Evolutionary conservation across 495 filamentous ascomycete genomes (phyloP).

Genomic region (Thozetella sp.): DNA sequence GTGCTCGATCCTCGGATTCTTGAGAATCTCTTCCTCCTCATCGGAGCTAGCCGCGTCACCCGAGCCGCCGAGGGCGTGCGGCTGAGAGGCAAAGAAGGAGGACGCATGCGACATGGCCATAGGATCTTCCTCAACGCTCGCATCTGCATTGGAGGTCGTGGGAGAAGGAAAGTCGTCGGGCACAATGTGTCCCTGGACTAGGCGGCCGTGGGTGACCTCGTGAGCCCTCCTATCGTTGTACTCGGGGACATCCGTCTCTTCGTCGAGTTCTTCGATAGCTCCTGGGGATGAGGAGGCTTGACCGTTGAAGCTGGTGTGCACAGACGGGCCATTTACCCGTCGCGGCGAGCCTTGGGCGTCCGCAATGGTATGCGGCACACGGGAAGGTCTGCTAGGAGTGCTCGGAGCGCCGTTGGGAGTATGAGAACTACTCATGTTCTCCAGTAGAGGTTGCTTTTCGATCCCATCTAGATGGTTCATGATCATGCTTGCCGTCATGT

Average conservation of each 20-base stretch:
- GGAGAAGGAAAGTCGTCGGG: conserved; percentile 90
- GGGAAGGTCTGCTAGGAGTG: conserved; percentile 12
- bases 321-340: conserved; percentile 27
- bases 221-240: conserved; percentile 85
- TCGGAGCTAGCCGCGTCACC: conserved; percentile 83
- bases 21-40: conserved; percentile 81
- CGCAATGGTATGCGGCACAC: conserved; percentile 21
- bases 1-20: conserved; percentile 76
- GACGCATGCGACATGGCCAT: conserved; percentile 59
- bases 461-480: conserved; percentile 51
- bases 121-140: conserved; percentile 59
- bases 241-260: conserved; percentile 56
- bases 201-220: conserved; percentile 87
- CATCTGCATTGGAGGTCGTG: conserved; percentile 59
- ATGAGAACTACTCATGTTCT: conserved; percentile 15
- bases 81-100: conserved; percentile 54
- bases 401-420: conserved; percentile 14
- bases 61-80: conserved; percentile 78
- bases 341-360: conserved; percentile 42
- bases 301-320: conserved; percentile 21
- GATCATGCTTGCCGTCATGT: conserved; percentile 72
- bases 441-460: conserved; percentile 32
- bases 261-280: conserved; percentile 47
- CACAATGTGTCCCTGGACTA: conserved; percentile 96
- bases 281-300: not conserved